Base-by-base conservation (phyloP, 768 basidiomycete genomes). In the Lentinula detonsa region DNA sequence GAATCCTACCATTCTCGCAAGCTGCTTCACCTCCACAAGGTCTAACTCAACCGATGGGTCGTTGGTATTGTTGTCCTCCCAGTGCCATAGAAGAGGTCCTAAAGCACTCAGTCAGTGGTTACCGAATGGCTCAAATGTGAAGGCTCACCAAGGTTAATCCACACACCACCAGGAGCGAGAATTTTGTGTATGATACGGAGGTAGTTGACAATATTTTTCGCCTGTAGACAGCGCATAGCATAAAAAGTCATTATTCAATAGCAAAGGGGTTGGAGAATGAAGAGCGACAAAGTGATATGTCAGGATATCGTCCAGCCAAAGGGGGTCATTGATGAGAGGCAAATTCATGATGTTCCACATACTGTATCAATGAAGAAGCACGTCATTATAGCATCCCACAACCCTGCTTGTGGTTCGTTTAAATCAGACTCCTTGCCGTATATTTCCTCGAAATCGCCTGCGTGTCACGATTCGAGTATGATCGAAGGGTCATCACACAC, bases 281-380 rank as follows among this genome's bases (percentile, higher is more conserved):
- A 54, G 37, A 42, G 23, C 7, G 28, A 42, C 33, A 16, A 37
- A 11, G 39, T 9, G 55, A 57, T 18, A 15, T 37, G 55, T n/a
- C 35, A 15, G 35, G 18, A 28, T 45, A 18, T 21, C 40, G 35
- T 60, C 15, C 16, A n/a, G 23, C 56, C 5, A 42, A 46, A 9
- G 43, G 16, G 28, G 28, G 28, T 28, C 28, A 28, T 28, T 28
- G 28, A 59, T 7, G 15, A 53, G 31, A 5, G 16, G 7, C 1
- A 46, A n/a, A 11, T 58, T 48, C 8, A 35, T 35, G 6, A 1
- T 2, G n/a, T 18, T 37, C 31, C 55, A 67, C 82, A 63, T 65
- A 93, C 94, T 3, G 95, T 97, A 69, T 99, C 95, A 54, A 98
- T 88, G 78, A 98, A 98, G 81, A 98, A 98, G 70, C 94, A 98